Base-by-base conservation (phyloP, 106 monocot genomes). In the Apostasia shenzhenica region DNA sequence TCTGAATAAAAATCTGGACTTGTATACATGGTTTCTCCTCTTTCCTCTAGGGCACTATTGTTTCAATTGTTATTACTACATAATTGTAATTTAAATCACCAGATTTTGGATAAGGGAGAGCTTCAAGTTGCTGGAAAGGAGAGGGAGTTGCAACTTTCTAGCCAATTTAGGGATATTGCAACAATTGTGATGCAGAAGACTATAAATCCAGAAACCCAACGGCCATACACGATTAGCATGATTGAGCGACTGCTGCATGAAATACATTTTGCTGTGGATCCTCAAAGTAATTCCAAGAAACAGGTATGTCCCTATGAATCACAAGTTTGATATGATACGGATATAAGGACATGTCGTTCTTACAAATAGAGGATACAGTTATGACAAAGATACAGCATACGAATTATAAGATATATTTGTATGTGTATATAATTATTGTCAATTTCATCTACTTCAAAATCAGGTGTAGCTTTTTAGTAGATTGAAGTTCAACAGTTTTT, bases 71-170 rank as follows among this genome's bases (percentile, higher is more conserved):
- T 26, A 26, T 26, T 26, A 63, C 2, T 65, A 26, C 37, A 47
- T 64, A n/a, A 26, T 4, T 65, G 1, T 48, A 6, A 48, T 1
- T 48, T 6, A 65, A 65, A 65, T 49, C 48, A 49, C 3, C 72
- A 97, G 99, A 99, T 99, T 75, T 71, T 99, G 72, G 99, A 90
- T 38, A 93, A 90, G 72, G 90, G 93, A 47, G 99, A 99, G 77
- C 90, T 99, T 59, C 89, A 92, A 76, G 85, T 99, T 63, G 93
- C 99, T 69, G 99, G 99, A 57, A 99, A 93, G 81, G 99, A 99
- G 76, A 90, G 99, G 73, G 90, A 93, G 12, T 85, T 83, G 6
- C 82, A 93, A 60, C 50, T 93, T 40, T 90, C 87, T 1, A 93
- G 63, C 68, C 89, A 93, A 67, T 99, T 99, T 57, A 81, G 93